A percentile compares a stretch with the other conserved stretches of the same genome.
phyloP scores from a whole-genome alignment of 2,329 filamentous ascomycete genomes.

The Beauveria brongniartii region DNA sequence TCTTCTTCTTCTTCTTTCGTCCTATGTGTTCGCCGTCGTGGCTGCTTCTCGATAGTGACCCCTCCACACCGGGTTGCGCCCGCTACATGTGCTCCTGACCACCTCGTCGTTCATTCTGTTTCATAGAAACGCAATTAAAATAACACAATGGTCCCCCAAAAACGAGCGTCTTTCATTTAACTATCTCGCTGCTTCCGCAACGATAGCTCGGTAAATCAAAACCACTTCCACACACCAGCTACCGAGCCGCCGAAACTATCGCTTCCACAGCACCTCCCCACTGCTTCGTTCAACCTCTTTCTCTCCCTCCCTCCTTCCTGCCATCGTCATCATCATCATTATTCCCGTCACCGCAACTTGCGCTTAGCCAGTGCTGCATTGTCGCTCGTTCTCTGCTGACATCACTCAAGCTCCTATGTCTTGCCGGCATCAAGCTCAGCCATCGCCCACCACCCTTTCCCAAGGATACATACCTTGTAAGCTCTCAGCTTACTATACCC shows the following conservation, averaged over 20 bases:
- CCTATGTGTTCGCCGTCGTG: too few relatives aligned
- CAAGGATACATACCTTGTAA: not conserved
- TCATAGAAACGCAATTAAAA: too few relatives aligned
- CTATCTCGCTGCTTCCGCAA: not conserved
- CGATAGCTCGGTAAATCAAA: not conserved
- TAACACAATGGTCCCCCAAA: too few relatives aligned
- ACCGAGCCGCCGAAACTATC: not conserved
- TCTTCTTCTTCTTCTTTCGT: too few relatives aligned
- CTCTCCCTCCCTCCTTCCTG: not conserved
- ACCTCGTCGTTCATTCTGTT: too few relatives aligned
- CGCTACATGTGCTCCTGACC: not conserved
- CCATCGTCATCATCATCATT: not conserved
- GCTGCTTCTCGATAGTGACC: not conserved
- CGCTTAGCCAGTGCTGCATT: not conserved
- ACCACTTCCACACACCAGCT: not conserved
- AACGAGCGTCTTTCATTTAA: not conserved
- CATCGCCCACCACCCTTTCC: not conserved
- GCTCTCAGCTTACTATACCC: not conserved
- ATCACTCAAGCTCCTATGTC: not conserved
- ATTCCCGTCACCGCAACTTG: not conserved
- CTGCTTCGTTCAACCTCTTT: not conserved
- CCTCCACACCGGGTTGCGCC: not conserved
- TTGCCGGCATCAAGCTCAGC: not conserved
- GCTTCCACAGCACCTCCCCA: not conserved
- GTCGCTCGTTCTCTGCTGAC: not conserved